These are phyloP conservation scores for Madurella mycetomatis DNA, from an alignment of 2,329 filamentous ascomycete species.

Conservation along the genomic window DNA sequence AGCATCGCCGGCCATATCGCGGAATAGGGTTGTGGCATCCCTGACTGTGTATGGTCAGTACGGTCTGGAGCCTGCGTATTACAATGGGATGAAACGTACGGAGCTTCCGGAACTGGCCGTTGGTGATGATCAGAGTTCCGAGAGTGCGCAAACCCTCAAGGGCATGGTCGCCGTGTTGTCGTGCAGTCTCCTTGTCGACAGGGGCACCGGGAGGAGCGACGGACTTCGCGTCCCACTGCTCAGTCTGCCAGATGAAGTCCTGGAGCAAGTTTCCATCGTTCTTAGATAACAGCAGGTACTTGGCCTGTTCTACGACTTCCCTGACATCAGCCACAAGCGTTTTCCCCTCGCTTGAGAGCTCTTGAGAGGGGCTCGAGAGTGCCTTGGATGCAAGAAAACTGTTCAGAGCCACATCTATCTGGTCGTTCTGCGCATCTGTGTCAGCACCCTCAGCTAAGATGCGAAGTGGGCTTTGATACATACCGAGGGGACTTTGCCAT, in stretches of 20 bases:
- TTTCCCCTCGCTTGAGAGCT: slow-evolving; percentile 79
- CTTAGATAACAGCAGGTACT: slow-evolving; percentile 82
- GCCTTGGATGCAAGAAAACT: slow-evolving; percentile 71
- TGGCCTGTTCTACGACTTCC: slow-evolving; percentile 77
- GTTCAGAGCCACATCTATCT: slow-evolving; percentile 93
- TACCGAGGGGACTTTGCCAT: slow-evolving; percentile 87
- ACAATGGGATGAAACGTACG: slow-evolving; percentile 46
- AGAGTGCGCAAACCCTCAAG: slow-evolving; percentile 82
- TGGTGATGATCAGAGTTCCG: slow-evolving; percentile 85
- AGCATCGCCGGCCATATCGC: slow-evolving; percentile 88
- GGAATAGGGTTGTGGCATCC: slow-evolving; percentile 74
- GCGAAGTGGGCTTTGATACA: slow-evolving; percentile 27
- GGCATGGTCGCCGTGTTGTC: slow-evolving; percentile 78
- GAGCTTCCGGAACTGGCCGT: slow-evolving; percentile 92
- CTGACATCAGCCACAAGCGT: slow-evolving; percentile 72
- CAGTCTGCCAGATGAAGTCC: slow-evolving; percentile 94
- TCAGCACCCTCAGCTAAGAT: background rate
- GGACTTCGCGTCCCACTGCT: slow-evolving; percentile 63
- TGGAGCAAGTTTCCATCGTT: slow-evolving; percentile 93
- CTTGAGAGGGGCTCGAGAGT: slow-evolving; percentile 64
- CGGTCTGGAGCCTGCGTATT: background rate
- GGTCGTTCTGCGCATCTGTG: slow-evolving; percentile 63
- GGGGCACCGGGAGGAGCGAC: slow-evolving; percentile 61
- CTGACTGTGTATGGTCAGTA: slow-evolving; percentile 46
- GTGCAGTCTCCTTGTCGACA: slow-evolving; percentile 68